A percentile compares a stretch with the other conserved stretches of the same genome.
Conservation (phyloP, 805 yeast species). For the Candida tibetensis region DNA sequence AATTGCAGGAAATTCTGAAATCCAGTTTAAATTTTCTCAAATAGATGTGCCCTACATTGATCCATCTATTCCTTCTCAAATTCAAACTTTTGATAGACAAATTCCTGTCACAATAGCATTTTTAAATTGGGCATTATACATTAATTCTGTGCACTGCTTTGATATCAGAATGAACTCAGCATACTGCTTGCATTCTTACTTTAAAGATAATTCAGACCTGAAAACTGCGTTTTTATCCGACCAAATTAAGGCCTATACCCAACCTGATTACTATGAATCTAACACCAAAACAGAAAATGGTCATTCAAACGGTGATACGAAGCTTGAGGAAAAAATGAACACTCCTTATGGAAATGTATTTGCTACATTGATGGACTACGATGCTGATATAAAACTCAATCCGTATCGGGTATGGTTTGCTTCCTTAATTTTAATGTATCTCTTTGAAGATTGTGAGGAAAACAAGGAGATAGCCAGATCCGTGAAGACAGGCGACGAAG, state of each 20-base stretch:
- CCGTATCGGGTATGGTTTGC: conserved; percentile 91
- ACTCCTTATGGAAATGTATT: conserved; percentile 57
- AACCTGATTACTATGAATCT: conserved; percentile 20
- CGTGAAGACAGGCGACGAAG: conserved; percentile 56
- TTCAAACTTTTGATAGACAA: conserved; percentile 29
- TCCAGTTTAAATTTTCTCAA: conserved; percentile 70
- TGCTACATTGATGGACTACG: conserved; percentile 69
- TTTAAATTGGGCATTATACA: conserved; percentile 75
- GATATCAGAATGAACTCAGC: conserved; percentile 76
- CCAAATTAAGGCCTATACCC: conserved; percentile 49
- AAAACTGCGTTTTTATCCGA: conserved; percentile 61
- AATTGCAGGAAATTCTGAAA: conserved; percentile 59
- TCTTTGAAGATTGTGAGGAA: conserved; percentile 56
- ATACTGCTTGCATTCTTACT: conserved; percentile 62
- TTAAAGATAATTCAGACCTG: conserved; percentile 60
- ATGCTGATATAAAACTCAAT: conserved; percentile 59
- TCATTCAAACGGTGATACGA: conserved; percentile 1
- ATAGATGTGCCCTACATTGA: conserved; percentile 93
- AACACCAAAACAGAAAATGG: background rate
- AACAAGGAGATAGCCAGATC: conserved; percentile 46
- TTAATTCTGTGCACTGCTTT: conserved; percentile 81
- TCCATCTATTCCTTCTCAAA: conserved; percentile 54
- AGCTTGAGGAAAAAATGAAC: background rate
- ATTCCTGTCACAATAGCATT: conserved; percentile 75
- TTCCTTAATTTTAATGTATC: conserved; percentile 56